Evolutionary conservation across 768 basidiomycete species (phyloP).

Genomic region (Kwoniella dejecticola): DNA sequence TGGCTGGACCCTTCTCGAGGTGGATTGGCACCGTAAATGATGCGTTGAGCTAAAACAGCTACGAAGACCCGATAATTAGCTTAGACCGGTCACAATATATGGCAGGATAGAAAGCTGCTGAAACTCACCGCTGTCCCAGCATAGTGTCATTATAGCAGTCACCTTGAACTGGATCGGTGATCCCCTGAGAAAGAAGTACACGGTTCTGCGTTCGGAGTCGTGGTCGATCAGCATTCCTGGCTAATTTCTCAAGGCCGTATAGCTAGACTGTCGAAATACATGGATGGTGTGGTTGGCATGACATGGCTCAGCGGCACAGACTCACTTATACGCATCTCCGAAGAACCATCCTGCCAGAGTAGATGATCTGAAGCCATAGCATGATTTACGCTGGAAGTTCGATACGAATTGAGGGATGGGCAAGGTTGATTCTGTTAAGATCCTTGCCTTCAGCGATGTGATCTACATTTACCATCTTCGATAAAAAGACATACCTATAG

Average conservation of each 20-base stretch:
- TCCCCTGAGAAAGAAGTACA: conserved; percentile 51
- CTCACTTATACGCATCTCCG: conserved; percentile 54
- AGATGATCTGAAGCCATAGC: conserved; percentile 49
- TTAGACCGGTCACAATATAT: neutral
- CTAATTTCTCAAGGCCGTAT: too few species aligned
- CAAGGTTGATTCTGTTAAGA: conserved; percentile 50
- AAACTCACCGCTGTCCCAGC: conserved; percentile 47
- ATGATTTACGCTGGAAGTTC: conserved; percentile 50
- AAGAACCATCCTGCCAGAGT: conserved; percentile 54
- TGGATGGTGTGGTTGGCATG: too few species aligned
- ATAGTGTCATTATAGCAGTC: conserved; percentile 51
- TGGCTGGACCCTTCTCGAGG: conserved; percentile 12
- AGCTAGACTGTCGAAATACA: too few species aligned
- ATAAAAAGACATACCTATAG: conserved; percentile 35
- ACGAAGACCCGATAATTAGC: neutral
- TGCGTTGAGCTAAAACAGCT: conserved; percentile 46
- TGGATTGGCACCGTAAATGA: conserved; percentile 40
- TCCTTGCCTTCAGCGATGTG: too few species aligned
- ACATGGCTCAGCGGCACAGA: too few species aligned
- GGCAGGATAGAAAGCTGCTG: too few species aligned
- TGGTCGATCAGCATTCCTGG: conserved; percentile 13
- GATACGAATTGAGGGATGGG: conserved; percentile 55
- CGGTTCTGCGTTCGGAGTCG: conserved; percentile 33
- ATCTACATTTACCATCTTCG: too few species aligned
- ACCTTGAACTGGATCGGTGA: conserved; percentile 52